Conservation (phyloP, 2,329 filamentous ascomycete species). For the Colletotrichum abscissum region DNA sequence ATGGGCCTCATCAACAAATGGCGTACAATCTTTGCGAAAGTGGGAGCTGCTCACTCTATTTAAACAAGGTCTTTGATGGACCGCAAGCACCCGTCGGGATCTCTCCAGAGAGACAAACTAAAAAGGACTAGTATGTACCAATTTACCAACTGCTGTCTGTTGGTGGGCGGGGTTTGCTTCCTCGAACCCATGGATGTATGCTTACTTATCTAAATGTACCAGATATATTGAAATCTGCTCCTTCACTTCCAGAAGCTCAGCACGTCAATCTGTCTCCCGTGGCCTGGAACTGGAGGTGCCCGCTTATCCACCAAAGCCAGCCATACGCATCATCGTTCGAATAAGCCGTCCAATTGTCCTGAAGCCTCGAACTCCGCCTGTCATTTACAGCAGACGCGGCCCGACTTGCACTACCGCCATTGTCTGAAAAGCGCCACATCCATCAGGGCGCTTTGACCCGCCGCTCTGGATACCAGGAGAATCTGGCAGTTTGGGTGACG, state of each 20-base stretch:
- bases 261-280: background rate
- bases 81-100: conserved; percentile 12
- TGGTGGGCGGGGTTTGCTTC: background rate
- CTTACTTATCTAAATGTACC: background rate
- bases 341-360: background rate
- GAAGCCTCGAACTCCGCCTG: background rate
- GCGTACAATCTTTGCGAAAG: conserved; percentile 14
- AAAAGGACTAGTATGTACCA: background rate
- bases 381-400: background rate
- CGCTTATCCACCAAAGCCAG: background rate
- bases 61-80: conserved; percentile 3
- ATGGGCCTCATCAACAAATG: background rate
- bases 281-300: background rate
- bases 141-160: background rate
- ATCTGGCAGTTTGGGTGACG: background rate
- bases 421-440: background rate
- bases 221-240: background rate
- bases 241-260: background rate
- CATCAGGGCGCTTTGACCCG: conserved; percentile 24
- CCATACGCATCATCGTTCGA: background rate
- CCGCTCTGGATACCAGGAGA: background rate
- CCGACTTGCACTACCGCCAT: background rate
- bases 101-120: background rate
- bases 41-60: background rate
- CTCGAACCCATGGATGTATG: background rate